A percentile compares a stretch with the other conserved stretches of the same genome.
Evolutionary conservation across 257 asterid genomes (phyloP).

Genomic region (Solanum medicagineum): DNA sequence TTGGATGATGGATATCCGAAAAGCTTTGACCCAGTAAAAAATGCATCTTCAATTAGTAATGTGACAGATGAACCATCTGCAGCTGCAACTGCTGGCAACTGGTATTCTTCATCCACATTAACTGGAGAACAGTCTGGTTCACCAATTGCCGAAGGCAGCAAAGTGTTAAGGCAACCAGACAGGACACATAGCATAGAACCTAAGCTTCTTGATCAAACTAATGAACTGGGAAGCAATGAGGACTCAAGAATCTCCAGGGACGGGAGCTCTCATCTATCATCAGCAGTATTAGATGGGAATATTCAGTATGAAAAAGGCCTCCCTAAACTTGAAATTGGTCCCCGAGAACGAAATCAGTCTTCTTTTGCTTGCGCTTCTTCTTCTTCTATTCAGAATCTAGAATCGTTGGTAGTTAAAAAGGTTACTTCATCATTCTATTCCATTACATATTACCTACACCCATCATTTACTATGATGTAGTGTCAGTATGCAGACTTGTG

Average conservation of each 20-base stretch:
- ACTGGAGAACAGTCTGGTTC: slow-evolving; percentile 16
- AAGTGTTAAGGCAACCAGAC: slow-evolving; percentile 10
- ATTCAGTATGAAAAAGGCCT: slow-evolving; percentile 12
- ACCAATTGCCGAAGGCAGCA: slow-evolving; percentile 15
- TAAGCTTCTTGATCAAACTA: slow-evolving; percentile 11
- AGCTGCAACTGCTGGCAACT: slow-evolving; percentile 6
- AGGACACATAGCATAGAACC: slow-evolving; percentile 12
- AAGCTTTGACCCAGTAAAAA: slow-evolving; percentile 13
- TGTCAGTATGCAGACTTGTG: not conserved
- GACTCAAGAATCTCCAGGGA: slow-evolving; percentile 20
- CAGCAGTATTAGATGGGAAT: slow-evolving; percentile 18
- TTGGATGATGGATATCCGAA: slow-evolving; percentile 17
- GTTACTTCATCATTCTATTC: slow-evolving; percentile 15
- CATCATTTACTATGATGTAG: not conserved
- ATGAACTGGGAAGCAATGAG: slow-evolving; percentile 14
- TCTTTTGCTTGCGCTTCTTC: slow-evolving; percentile 14
- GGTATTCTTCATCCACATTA: slow-evolving; percentile 7
- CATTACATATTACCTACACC: not conserved
- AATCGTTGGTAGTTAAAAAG: slow-evolving; percentile 21
- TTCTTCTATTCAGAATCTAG: slow-evolving; percentile 15
- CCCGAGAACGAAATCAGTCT: slow-evolving; percentile 11
- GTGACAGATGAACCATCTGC: slow-evolving; percentile 15
- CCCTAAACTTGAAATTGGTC: slow-evolving; percentile 16
- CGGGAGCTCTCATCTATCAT: slow-evolving; percentile 13
- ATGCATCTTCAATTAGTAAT: slow-evolving; percentile 15